A percentile compares a stretch with the other conserved stretches of the same genome.
Evolutionary conservation across 2,329 filamentous ascomycete genomes (phyloP).

Genomic region (Neonectria hederae): DNA sequence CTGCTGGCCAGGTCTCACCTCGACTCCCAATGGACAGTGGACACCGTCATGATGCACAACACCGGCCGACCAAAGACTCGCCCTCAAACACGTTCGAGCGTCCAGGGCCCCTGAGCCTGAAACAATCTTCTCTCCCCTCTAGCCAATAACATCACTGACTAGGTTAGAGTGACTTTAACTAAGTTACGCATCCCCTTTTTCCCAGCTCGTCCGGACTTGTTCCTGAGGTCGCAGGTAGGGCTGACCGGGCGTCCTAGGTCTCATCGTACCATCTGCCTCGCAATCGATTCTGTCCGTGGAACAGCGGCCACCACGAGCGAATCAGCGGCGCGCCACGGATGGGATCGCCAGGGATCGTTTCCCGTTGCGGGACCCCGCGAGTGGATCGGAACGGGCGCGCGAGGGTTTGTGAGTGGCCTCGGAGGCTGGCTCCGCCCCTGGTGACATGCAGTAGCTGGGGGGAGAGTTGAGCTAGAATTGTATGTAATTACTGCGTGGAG

Average conservation of each 20-base stretch:
- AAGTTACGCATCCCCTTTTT: not conserved
- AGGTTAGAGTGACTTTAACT: not conserved
- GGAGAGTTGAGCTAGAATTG: not conserved
- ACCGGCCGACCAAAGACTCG: not conserved
- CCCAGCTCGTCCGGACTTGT: not conserved
- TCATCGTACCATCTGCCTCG: constrained; percentile 37
- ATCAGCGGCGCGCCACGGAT: constrained; percentile 31
- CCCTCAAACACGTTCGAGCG: not conserved
- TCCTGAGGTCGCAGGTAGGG: constrained; percentile 33
- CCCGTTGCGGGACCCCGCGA: constrained; percentile 19
- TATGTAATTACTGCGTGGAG: too few relatives aligned
- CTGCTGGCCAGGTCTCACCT: not conserved
- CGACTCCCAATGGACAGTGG: not conserved
- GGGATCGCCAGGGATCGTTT: constrained; percentile 27
- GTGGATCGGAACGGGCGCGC: constrained; percentile 29
- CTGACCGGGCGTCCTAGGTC: constrained; percentile 27
- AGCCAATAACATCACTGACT: not conserved
- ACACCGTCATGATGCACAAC: not conserved
- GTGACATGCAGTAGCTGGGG: constrained; percentile 25
- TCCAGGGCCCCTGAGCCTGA: not conserved
- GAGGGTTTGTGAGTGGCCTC: not conserved
- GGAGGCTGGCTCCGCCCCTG: constrained; percentile 27
- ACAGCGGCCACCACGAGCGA: constrained; percentile 46
- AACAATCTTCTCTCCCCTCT: not conserved
- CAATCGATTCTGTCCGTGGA: constrained; percentile 42